Percentiles rank a stretch among this genome's conserved stretches.
phyloP scores from a whole-genome alignment of 495 filamentous ascomycete species.

The Penicillium verhagenii region DNA sequence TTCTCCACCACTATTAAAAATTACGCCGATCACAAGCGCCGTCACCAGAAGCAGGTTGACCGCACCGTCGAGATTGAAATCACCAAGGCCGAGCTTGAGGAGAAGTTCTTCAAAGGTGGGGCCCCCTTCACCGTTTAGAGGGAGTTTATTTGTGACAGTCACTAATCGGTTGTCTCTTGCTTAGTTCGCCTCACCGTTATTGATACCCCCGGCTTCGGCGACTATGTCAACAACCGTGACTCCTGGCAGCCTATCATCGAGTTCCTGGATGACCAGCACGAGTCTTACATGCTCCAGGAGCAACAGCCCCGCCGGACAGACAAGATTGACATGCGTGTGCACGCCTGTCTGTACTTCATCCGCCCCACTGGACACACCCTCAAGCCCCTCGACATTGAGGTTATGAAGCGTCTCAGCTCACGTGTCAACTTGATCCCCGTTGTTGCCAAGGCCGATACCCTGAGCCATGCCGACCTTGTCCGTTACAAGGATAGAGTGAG shows the following conservation, averaged over 20 bases:
- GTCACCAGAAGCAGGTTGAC: slow-evolving; percentile 98
- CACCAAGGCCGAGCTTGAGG: slow-evolving; percentile 98
- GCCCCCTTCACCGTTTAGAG: not conserved
- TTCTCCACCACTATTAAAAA: slow-evolving; percentile 99
- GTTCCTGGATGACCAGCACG: slow-evolving; percentile 99
- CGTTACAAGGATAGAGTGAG: slow-evolving; percentile 90
- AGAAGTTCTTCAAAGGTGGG: slow-evolving; percentile 99
- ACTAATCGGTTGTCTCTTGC: slow-evolving; percentile 17
- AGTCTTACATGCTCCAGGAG: slow-evolving; percentile 99
- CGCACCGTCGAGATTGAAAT: slow-evolving; percentile 99
- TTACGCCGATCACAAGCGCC: slow-evolving; percentile 98
- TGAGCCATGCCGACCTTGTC: slow-evolving; percentile 86
- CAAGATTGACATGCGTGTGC: slow-evolving; percentile 98
- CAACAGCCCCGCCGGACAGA: slow-evolving; percentile 95
- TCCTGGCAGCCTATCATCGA: slow-evolving; percentile 99
- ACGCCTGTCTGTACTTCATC: slow-evolving; percentile 98
- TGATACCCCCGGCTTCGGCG: slow-evolving; percentile 97
- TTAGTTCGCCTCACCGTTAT: slow-evolving; percentile 96
- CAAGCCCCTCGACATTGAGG: slow-evolving; percentile 98
- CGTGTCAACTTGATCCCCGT: slow-evolving; percentile 98
- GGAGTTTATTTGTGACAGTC: not conserved
- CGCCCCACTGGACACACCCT: slow-evolving; percentile 95
- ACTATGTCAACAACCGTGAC: slow-evolving; percentile 99
- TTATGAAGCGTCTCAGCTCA: slow-evolving; percentile 98
- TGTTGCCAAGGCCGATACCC: slow-evolving; percentile 95